Evolutionary conservation across 2,329 filamentous ascomycete genomes (phyloP).

Genomic region (Seiridium unicorne): DNA sequence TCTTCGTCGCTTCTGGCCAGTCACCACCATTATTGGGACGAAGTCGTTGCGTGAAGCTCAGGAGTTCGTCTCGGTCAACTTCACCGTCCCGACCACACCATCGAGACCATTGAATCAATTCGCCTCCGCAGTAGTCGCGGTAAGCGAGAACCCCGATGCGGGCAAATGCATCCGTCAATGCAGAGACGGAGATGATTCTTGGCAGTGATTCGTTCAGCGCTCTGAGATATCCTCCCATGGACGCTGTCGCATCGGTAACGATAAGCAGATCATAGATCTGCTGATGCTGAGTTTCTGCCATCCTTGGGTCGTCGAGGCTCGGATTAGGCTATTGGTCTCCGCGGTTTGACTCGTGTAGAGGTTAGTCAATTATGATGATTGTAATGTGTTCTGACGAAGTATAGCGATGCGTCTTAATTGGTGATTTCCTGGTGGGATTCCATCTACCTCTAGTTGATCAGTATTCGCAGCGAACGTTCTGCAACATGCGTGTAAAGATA

Average conservation of each 20-base stretch:
- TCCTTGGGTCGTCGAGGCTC: no score
- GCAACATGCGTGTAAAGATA: no score
- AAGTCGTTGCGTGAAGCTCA: slow-evolving; percentile 34
- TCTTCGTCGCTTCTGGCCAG: slow-evolving; percentile 47
- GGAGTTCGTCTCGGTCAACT: slow-evolving; percentile 29
- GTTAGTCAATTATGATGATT: no score
- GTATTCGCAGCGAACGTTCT: no score
- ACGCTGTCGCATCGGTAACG: slow-evolving; percentile 44
- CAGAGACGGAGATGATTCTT: slow-evolving; percentile 48
- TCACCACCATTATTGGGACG: slow-evolving; percentile 34
- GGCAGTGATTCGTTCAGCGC: slow-evolving; percentile 45
- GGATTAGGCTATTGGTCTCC: no score
- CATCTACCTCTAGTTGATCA: no score
- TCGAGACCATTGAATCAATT: slow-evolving; percentile 45
- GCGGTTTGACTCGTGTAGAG: no score
- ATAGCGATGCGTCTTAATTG: no score
- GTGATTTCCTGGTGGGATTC: no score
- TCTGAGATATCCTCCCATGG: slow-evolving; percentile 40
- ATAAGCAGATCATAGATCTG: slow-evolving; percentile 41
- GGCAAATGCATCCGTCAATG: slow-evolving; percentile 46
- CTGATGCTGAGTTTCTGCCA: background rate
- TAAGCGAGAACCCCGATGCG: slow-evolving; percentile 50
- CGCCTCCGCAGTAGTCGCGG: slow-evolving; percentile 40
- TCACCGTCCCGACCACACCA: slow-evolving; percentile 34
- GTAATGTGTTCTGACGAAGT: no score